Evolutionary conservation across 2,329 filamentous ascomycete genomes (phyloP).

Genomic region (Fusarium nanum): DNA sequence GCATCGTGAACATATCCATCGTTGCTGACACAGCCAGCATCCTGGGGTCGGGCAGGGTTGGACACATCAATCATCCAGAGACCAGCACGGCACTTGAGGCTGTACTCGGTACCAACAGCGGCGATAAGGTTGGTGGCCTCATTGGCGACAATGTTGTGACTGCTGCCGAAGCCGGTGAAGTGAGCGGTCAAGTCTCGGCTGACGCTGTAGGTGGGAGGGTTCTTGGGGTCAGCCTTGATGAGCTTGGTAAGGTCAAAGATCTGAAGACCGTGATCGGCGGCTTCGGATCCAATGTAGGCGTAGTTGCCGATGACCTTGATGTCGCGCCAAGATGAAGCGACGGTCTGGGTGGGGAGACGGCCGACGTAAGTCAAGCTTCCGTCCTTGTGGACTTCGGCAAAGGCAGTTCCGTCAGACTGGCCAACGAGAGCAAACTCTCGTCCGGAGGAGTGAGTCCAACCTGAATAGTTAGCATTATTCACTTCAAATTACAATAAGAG

Average conservation of each 20-base stretch:
- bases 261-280: conserved; percentile 66
- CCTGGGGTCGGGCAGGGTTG: not conserved
- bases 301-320: conserved; percentile 54
- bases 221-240: conserved; percentile 41
- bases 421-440: conserved; percentile 16
- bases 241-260: conserved; percentile 72
- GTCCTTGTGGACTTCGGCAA: not conserved
- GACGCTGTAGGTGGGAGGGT: conserved; percentile 8
- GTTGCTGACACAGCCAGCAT: conserved; percentile 2
- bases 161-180: conserved; percentile 13
- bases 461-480: not conserved
- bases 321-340: conserved; percentile 53
- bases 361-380: conserved; percentile 13
- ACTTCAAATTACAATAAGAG: accelerated
- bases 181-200: not conserved
- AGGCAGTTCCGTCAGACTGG: conserved; percentile 12
- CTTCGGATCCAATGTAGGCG: conserved; percentile 56
- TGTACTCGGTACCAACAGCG: not conserved
- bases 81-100: conserved; percentile 13
- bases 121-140: not conserved
- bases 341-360: conserved; percentile 57
- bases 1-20: conserved; percentile 16
- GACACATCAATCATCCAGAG: conserved; percentile 20
- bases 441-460: conserved; percentile 13
- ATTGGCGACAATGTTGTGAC: conserved; percentile 20